Evolutionary conservation across 441 rosid species (phyloP).

Genomic region (Erysimum cheiri): DNA sequence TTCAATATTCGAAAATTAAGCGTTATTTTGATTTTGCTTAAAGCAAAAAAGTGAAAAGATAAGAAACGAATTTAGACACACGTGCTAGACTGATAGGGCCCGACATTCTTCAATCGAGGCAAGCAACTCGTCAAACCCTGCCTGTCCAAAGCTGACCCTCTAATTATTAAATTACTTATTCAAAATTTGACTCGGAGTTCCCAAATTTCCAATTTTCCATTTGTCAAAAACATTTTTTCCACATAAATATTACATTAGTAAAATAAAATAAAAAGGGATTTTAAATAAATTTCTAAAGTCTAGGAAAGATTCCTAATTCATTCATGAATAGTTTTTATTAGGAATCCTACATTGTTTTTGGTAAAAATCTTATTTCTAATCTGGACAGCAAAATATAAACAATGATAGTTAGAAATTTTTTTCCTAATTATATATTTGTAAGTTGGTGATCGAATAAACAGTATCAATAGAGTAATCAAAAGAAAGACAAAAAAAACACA

Average conservation of each 20-base stretch:
- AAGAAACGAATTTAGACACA: constrained; percentile 28
- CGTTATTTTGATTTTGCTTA: not conserved
- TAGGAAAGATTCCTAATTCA: not conserved
- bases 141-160: constrained; percentile 34
- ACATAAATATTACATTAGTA: no score
- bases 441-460: not conserved
- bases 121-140: constrained; percentile 40
- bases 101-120: constrained; percentile 43
- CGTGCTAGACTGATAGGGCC: constrained; percentile 38
- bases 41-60: constrained; percentile 7
- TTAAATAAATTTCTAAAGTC: no score
- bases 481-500: not conserved
- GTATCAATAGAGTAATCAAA: not conserved
- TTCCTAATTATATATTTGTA: not conserved
- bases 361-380: not conserved
- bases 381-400: not conserved
- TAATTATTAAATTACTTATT: constrained; percentile 9
- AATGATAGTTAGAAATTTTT: not conserved
- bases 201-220: not conserved
- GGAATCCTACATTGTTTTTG: not conserved
- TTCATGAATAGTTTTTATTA: not conserved
- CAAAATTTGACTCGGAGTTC: not conserved
- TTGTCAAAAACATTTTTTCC: not conserved
- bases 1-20: not conserved
- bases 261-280: no score